These are phyloP conservation scores for Boletus vinaceobasis DNA, from an alignment of 768 basidiomycete species.

Conservation along the genomic window DNA sequence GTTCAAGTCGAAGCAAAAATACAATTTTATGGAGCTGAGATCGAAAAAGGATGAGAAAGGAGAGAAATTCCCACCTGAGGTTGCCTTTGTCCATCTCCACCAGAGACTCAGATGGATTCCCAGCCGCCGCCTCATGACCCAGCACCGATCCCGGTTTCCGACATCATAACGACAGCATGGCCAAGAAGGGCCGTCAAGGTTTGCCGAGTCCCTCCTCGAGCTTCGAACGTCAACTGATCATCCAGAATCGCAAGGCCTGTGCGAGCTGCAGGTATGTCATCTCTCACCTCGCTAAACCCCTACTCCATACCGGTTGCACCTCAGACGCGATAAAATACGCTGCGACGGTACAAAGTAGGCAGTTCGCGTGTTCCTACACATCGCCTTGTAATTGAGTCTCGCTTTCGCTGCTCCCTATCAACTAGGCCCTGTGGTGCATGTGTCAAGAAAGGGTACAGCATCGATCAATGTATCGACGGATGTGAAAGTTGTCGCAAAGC, in stretches of 20 bases:
- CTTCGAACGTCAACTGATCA: slow-evolving; percentile 11
- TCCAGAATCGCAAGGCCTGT: slow-evolving; percentile 42
- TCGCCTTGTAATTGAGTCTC: slow-evolving; percentile 1
- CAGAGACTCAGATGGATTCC: slow-evolving; percentile 31
- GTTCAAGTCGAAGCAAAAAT: slow-evolving; percentile 3
- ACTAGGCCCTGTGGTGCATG: slow-evolving; percentile 59
- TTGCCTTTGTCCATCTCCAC: slow-evolving; percentile 29
- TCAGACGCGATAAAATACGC: slow-evolving; percentile 59
- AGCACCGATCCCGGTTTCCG: slow-evolving; percentile 47
- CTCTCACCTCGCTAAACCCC: background rate
- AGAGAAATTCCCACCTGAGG: slow-evolving; percentile 27
- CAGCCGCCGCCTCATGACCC: slow-evolving; percentile 31
- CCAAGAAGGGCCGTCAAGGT: slow-evolving; percentile 54
- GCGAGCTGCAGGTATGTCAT: slow-evolving; percentile 50
- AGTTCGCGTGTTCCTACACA: background rate
- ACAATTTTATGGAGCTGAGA: slow-evolving; percentile 2
- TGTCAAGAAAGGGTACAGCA: slow-evolving; percentile 48
- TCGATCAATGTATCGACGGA: slow-evolving; percentile 57
- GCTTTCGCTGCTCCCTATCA: background rate
- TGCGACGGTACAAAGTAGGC: slow-evolving; percentile 53
- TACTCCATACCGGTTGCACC: background rate
- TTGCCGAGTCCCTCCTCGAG: slow-evolving; percentile 18
- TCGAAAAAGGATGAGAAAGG: slow-evolving; percentile 23
- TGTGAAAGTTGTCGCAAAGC: slow-evolving; percentile 58
- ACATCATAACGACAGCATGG: slow-evolving; percentile 46